A percentile compares a stretch with the other conserved stretches of the same genome.
phyloP scores from a whole-genome alignment of 1,284 basidiomycete genomes.

The Vanrija sp. region DNA sequence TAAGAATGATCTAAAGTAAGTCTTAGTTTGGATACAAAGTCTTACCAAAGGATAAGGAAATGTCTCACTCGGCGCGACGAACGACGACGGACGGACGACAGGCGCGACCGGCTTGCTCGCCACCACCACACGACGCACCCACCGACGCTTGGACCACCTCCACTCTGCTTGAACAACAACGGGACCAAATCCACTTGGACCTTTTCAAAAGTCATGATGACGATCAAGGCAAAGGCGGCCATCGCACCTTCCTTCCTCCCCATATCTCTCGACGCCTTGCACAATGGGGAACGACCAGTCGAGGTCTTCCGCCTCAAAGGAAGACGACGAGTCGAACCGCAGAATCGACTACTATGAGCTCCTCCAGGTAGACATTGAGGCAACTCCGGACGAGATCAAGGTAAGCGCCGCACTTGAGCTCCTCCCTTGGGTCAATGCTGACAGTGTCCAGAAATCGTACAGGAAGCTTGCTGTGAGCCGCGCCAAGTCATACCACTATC shows the following conservation, averaged over 20 bases:
- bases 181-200: no score
- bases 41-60: no score
- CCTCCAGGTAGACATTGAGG: constrained; percentile 71
- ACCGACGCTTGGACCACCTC: not conserved
- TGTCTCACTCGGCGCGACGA: no score
- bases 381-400: constrained; percentile 82
- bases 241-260: not conserved
- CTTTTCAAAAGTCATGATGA: not conserved
- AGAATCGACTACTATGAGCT: constrained; percentile 70
- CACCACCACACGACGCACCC: not conserved
- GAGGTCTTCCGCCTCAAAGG: constrained; percentile 3
- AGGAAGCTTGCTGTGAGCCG: constrained; percentile 62
- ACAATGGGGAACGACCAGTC: constrained; percentile 47
- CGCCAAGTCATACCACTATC: not conserved
- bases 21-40: no score
- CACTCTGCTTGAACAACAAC: not conserved
- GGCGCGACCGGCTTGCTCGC: no score
- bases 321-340: constrained; percentile 5
- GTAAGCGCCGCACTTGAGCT: constrained; percentile 48
- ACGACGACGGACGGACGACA: no score
- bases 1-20: no score
- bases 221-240: no score
- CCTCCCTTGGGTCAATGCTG: not conserved
- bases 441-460: constrained; percentile 66
- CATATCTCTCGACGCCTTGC: not conserved